These are phyloP conservation scores for Trebouxia sp. DNA, from an alignment of 139 green algal genomes.

Conservation along the genomic window DNA sequence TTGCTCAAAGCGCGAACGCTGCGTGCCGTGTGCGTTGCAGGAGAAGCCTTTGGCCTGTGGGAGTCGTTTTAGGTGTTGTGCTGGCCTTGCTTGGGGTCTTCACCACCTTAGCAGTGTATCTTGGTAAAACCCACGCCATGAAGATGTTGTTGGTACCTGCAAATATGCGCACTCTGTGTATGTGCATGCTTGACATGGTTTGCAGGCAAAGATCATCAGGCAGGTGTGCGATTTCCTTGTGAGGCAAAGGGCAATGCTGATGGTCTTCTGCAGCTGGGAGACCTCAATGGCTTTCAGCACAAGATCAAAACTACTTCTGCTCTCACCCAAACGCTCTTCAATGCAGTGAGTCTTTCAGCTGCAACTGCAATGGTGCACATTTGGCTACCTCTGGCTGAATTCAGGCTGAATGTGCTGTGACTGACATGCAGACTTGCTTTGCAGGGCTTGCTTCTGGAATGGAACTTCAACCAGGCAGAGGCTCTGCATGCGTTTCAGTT, in stretches of 20 bases:
- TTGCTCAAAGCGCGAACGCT: background rate
- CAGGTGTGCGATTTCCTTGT: background rate
- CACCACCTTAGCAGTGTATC: background rate
- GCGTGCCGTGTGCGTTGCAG: background rate
- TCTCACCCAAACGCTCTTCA: background rate
- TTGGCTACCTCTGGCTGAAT: too few relatives aligned
- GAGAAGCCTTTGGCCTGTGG: background rate
- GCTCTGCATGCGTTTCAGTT: conserved; percentile 38
- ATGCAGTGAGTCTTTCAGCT: background rate
- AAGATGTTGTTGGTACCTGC: background rate
- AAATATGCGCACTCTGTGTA: background rate
- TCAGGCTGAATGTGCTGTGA: background rate
- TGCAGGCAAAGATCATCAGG: background rate
- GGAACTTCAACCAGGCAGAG: conserved; percentile 51
- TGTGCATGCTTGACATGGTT: background rate
- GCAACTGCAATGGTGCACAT: background rate
- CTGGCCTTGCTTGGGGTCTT: background rate
- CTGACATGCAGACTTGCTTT: background rate
- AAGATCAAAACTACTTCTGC: background rate
- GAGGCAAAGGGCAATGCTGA: background rate
- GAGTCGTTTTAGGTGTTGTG: background rate
- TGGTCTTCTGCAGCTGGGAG: background rate
- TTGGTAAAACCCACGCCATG: background rate
- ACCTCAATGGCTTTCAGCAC: conserved; percentile 4
- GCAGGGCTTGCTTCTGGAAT: conserved; percentile 50